Evolutionary conservation across 352 stramenopile species (phyloP), one percentile per base, ranked within the genome.

Genomic region (Elongisporangium prolatum): DNA sequence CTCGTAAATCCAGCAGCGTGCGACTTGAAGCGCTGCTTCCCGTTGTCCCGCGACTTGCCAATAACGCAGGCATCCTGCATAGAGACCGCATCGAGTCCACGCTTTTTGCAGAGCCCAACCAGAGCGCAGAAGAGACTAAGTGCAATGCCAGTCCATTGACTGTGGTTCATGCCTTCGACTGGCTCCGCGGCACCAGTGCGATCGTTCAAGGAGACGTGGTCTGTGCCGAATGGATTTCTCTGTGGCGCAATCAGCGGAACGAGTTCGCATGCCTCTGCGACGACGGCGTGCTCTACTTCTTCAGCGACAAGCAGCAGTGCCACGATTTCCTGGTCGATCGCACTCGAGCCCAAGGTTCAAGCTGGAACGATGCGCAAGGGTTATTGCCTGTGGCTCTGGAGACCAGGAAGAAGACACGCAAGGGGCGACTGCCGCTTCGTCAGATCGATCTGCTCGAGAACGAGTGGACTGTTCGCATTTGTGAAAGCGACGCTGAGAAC

Each of bases 261-360:
- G 75, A 79, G 20, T 89, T 86, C 22, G 77, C 77, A 47, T 88
- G 77, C 52, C 59, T 91, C 18, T 89, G 80, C 40, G 75, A 86
- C 55, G 79, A 81, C 44, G 74, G 72, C 40, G 60, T 74, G 17
- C 57, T 89, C 1, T 76, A 71, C 25, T 78, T 91, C 56, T 91
- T 91, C 54, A 38, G 69, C 1, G 77, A 49, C 14, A 61, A 75
- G 21, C 69, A 69, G 14, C 71, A 72, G 13, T 85, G 74, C 52
- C 59, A 68, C 9, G 77, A 89, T 52, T 87, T 77, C 44, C 48
- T 91, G 7, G 88, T 89, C 50, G 80, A 86, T 25, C 52, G 77
- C 48, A 61, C 64, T 5, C 65, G 72, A 21, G 54, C 59, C 18
- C 62, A 64, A 4, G 65, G 1, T 40, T 40, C 28, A 8, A 40